Percentiles rank a stretch among this genome's conserved stretches.
Evolutionary conservation across 129 eudicot species (phyloP).

Genomic region (Flaveria robusta): DNA sequence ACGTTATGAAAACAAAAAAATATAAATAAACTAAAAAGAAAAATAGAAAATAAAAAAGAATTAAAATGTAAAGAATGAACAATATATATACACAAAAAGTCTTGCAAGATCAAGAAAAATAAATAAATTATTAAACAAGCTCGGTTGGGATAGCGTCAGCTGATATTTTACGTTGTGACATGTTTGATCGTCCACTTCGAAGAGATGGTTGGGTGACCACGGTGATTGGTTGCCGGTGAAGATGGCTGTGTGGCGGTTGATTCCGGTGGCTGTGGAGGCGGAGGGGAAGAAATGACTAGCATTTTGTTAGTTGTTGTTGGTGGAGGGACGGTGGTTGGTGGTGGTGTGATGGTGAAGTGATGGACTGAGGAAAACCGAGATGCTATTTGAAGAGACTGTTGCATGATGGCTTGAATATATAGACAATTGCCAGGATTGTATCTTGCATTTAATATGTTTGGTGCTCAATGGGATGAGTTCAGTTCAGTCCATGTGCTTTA

Average conservation of each 20-base stretch:
- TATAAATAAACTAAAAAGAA: not conserved
- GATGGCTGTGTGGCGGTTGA: constrained; percentile 9
- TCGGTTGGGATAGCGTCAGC: constrained; percentile 52
- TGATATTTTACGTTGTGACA: not conserved
- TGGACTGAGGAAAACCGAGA: constrained; percentile 32
- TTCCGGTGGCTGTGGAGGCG: not conserved
- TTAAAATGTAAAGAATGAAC: not conserved
- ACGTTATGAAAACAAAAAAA: constrained; percentile 7
- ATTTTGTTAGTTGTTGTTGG: constrained; percentile 1
- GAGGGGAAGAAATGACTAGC: constrained; percentile 21
- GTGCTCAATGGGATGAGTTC: not conserved
- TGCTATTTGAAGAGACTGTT: constrained; percentile 41
- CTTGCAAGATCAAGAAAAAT: constrained; percentile 84
- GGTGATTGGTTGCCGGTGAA: constrained; percentile 2
- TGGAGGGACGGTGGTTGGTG: constrained; percentile 29
- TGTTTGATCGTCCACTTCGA: constrained; percentile 1
- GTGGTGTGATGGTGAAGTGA: constrained; percentile 46
- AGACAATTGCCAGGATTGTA: constrained; percentile 26
- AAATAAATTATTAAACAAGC: constrained; percentile 26
- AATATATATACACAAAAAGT: constrained; percentile 15
- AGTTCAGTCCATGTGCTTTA: constrained; percentile 16
- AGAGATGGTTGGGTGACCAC: not conserved
- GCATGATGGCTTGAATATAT: constrained; percentile 33
- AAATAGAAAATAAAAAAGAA: not conserved
- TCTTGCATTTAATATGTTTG: constrained; percentile 19